Evolutionary conservation across 2,329 filamentous ascomycete species (phyloP), one percentile per base, ranked within the genome.

Genomic region (Diplodia sapinea): DNA sequence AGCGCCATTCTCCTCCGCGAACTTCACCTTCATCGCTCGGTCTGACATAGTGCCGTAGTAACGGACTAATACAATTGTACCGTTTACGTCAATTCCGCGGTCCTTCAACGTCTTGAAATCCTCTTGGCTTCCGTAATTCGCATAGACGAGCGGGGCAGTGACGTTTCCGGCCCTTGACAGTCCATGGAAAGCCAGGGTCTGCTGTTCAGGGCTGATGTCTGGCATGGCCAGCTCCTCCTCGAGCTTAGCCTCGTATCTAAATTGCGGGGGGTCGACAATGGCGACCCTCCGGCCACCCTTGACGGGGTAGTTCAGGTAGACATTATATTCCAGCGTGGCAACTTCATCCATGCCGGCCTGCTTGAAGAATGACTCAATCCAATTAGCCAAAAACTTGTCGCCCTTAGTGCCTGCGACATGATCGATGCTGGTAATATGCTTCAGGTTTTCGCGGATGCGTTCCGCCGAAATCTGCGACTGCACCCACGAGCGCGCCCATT

Each of bases 321-420:
- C 94, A 73, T 90, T 65, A 69, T 79, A 84, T 70, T 93, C 87
- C 73, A 96, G 91, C 74, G 93, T 84, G 61, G 83, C 81, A 31
- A 96, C 89, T 68, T 90, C 84, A 72, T 97, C 93, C 74, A 99
- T 84, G 4, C 87, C 86, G 55, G 89, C 89, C 62, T 85, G 85
- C 71, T 82, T 81, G 79, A 97, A 97, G 77, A 90, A 86, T 73
- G 88, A 88, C 78, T 94, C 86, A 66, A 97, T 88, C 82, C 94
- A 96, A 81, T 92, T 87, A 8, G 92, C 94, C 66, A 96, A 84
- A 55, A 90, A 91, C 73, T 90, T 93, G 80, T 96, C 94, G 57
- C 95, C 95, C 80, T 97, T 90, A 3, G 93, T 96, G n/a, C 95
- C 95, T 2, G 93, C 95, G 70, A 98, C 85, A 78, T 98, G 95